Percentiles rank a stretch among this genome's conserved stretches.
phyloP scores from a whole-genome alignment of 139 green algal species.

The Chlamydomonas eustigma region DNA sequence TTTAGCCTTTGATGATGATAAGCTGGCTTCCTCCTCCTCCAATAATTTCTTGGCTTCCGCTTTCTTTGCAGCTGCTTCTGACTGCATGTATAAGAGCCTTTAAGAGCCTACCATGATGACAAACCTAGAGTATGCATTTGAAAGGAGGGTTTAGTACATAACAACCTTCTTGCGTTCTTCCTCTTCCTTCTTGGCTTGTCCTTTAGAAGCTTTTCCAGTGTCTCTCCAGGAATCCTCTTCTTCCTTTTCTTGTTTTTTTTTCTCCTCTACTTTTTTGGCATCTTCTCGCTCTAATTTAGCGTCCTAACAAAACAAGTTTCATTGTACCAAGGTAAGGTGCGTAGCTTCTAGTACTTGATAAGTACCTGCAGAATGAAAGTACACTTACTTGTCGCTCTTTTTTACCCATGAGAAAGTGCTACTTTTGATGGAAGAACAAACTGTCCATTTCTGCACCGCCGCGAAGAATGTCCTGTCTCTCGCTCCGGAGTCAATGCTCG shows the following conservation, averaged over 20 bases:
- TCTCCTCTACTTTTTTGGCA: neutral
- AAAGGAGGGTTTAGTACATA: too few relatives aligned
- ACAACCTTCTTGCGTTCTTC: neutral
- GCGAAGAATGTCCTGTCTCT: too few relatives aligned
- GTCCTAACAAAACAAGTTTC: neutral
- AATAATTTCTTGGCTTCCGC: conserved; percentile 57
- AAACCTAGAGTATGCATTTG: too few relatives aligned
- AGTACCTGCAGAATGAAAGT: neutral
- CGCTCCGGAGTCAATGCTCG: too few relatives aligned
- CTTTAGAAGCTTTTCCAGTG: neutral
- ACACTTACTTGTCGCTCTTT: neutral
- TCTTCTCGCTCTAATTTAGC: neutral
- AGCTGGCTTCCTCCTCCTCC: conserved; percentile 56
- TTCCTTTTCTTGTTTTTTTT: neutral
- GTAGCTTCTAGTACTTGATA: neutral
- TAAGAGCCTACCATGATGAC: too few relatives aligned
- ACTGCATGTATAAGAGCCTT: too few relatives aligned
- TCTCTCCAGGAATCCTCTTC: neutral
- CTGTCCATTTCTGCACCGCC: neutral
- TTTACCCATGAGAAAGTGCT: neutral
- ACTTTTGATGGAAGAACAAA: neutral
- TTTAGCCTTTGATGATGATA: conserved; percentile 43
- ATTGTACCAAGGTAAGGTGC: neutral
- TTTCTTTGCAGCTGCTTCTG: conserved; percentile 49
- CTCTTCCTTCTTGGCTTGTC: neutral